phyloP scores from a whole-genome alignment of 192 early-diverging fungal genomes.

The Backusella macrospora region DNA sequence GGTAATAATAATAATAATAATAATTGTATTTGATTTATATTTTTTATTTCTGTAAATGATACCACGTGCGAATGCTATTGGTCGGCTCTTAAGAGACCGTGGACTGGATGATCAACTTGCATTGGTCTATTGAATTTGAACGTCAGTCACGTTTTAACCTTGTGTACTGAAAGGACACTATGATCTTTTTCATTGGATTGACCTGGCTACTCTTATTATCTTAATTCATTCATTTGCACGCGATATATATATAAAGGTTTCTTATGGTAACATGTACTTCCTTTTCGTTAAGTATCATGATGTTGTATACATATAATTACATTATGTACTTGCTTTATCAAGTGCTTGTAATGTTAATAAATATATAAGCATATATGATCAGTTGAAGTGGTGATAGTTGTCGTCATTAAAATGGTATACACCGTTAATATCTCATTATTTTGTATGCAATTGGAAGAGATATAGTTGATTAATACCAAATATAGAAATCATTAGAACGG shows the following conservation, averaged over 20 bases:
- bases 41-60: not conserved
- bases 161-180: slow-evolving; percentile 7
- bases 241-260: not conserved
- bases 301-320: not conserved
- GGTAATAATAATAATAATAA: not conserved
- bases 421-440: no score
- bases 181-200: slow-evolving; percentile 10
- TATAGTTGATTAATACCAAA: no score
- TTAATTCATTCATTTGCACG: slow-evolving; percentile 9
- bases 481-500: no score
- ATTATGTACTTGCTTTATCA: not conserved
- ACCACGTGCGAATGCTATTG: slow-evolving; percentile 8
- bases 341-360: not conserved
- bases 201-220: not conserved
- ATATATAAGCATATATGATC: no score
- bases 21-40: not conserved
- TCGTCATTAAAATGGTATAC: no score
- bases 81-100: not conserved
- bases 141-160: not conserved
- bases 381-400: no score
- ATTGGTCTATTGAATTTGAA: not conserved
- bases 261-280: not conserved
- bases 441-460: no score
- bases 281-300: not conserved
- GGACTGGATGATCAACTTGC: not conserved